Evolutionary conservation across 2,329 filamentous ascomycete genomes (phyloP), one percentile per base, ranked within the genome.

Genomic region (Paecilomyces sp.): DNA sequence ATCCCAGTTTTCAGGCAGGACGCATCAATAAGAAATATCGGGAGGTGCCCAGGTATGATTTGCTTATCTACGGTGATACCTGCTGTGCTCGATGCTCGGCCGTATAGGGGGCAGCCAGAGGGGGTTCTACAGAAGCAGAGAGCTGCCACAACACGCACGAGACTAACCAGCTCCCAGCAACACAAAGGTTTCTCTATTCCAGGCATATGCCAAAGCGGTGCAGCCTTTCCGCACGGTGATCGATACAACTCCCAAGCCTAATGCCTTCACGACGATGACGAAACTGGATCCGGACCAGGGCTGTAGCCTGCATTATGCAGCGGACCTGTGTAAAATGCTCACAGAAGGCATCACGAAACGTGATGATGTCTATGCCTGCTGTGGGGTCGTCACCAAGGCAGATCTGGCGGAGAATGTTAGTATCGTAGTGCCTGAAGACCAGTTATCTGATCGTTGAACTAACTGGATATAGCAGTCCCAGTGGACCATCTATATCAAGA

Each of bases 141-240:
- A 36, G 25, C 50, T 28, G 24, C 8, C 18, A 30, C 22, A 8
- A 18, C 34, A 8, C 22, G n/a, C 9, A n/a, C 15, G 47, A 24
- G 41, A 25, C 30, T 36, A 31, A 11, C 18, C 36, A 7, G 28
- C n/a, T 41, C 52, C 18, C 59, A 83, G 79, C 65, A 88, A 88
- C 68, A 88, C 85, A 60, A 87, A 84, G 67, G 84, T 84, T 51
- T 78, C 79, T 53, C 75, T 85, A 24, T 87, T 88, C 68, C 73
- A 84, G 60, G 75, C 81, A 30, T 87, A 82, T 69, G 83, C 83
- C 18, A 77, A 80, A 18, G 82, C 79, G 1, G 71, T 83, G 1
- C 70, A 79, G 36, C 76, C 83, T 0, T 86, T 87, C 67, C 74
- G 76, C 60, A 71, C 79, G 18, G 79, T 87, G 54, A 74, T 81